A percentile compares a stretch with the other conserved stretches of the same genome.
phyloP scores from a whole-genome alignment of 2,329 filamentous ascomycete species.

The Colletotrichum orchidophilum region DNA sequence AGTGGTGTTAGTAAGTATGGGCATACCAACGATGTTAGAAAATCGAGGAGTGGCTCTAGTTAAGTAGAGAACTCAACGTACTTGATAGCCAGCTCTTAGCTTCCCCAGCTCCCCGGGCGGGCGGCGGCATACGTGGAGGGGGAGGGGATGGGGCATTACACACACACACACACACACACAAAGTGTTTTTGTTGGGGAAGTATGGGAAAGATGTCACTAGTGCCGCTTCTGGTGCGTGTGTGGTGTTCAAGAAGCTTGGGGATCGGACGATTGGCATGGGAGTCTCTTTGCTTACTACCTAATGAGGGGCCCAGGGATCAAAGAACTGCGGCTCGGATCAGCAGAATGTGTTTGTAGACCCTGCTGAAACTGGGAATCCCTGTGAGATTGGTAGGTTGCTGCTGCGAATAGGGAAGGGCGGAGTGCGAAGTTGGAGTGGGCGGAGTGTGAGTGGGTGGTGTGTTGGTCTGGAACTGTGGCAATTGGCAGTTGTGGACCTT shows the following conservation, averaged over 20 bases:
- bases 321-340: background rate
- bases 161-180: background rate
- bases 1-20: too few relatives aligned
- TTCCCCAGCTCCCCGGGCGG: conserved; percentile 3
- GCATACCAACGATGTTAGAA: background rate
- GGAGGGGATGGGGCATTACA: background rate
- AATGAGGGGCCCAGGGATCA: too few relatives aligned
- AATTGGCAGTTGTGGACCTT: background rate
- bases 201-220: background rate
- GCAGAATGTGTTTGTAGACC: background rate
- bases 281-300: background rate
- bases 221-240: background rate
- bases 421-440: background rate
- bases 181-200: conserved; percentile 27
- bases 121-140: background rate
- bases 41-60: background rate
- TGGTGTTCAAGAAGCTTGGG: background rate
- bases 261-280: conserved; percentile 3
- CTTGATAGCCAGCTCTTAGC: background rate
- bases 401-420: background rate
- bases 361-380: background rate
- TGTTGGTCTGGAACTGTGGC: background rate
- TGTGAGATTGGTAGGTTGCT: too few relatives aligned
- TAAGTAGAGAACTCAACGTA: conserved; percentile 5
- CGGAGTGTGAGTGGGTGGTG: background rate